These are phyloP conservation scores for Apiotrichum laibachii DNA, from an alignment of 1,284 basidiomycete genomes.

Conservation along the genomic window DNA sequence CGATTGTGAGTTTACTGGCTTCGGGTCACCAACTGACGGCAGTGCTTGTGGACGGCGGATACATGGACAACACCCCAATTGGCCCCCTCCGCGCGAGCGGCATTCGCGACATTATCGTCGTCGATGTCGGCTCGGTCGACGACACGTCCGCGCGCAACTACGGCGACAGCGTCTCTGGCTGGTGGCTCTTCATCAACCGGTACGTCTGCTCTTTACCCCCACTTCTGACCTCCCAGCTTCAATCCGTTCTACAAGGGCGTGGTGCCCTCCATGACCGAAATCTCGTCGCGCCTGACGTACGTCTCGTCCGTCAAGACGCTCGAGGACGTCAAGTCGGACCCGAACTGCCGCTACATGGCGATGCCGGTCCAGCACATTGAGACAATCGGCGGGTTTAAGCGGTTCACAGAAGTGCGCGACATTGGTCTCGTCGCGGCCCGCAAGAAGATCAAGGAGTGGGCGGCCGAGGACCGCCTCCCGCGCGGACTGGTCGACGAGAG, in stretches of 20 bases:
- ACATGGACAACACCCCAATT: slow-evolving; percentile 88
- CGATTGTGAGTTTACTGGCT: slow-evolving; percentile 54
- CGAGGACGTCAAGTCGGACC: slow-evolving; percentile 86
- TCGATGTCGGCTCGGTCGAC: slow-evolving; percentile 91
- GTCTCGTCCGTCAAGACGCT: slow-evolving; percentile 93
- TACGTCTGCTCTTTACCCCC: slow-evolving; percentile 56
- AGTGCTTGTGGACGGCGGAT: slow-evolving; percentile 90
- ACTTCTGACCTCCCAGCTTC: slow-evolving; percentile 31
- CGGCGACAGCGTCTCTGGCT: slow-evolving; percentile 93
- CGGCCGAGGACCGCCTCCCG: slow-evolving; percentile 76
- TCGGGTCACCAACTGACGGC: slow-evolving; percentile 13
- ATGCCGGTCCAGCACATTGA: slow-evolving; percentile 78
- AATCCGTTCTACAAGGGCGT: slow-evolving; percentile 81
- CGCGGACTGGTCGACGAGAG: slow-evolving; percentile 59
- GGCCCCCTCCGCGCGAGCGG: slow-evolving; percentile 90
- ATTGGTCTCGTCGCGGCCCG: slow-evolving; percentile 77
- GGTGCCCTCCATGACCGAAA: slow-evolving; percentile 91
- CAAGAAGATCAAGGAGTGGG: slow-evolving; percentile 72
- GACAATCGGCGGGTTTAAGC: slow-evolving; percentile 50
- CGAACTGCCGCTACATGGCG: slow-evolving; percentile 84
- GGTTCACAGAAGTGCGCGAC: slow-evolving; percentile 60
- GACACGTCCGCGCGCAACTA: slow-evolving; percentile 93
- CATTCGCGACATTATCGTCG: slow-evolving; percentile 87
- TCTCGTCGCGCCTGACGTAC: slow-evolving; percentile 92
- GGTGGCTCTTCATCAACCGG: slow-evolving; percentile 90